Evolutionary conservation across 1,284 basidiomycete species (phyloP).

Genomic region (Austroboletus novae-zelandiae): DNA sequence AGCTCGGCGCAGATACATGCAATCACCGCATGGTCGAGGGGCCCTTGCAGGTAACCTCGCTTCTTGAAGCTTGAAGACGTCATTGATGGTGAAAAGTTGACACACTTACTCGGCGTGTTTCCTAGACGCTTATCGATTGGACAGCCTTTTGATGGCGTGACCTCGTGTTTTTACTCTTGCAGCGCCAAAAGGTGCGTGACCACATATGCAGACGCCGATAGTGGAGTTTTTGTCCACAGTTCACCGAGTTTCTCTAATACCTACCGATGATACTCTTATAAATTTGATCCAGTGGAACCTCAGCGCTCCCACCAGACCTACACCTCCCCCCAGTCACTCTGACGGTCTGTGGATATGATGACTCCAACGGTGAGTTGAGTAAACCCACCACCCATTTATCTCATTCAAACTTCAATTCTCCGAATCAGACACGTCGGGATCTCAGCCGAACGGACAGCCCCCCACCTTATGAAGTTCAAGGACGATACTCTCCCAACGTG

Average conservation of each 20-base stretch:
- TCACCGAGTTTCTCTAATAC: neutral
- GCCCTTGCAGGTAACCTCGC: neutral
- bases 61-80: neutral
- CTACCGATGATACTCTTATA: slow-evolving; percentile 14
- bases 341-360: neutral
- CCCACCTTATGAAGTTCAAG: slow-evolving; percentile 8
- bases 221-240: neutral
- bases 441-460: neutral
- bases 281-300: slow-evolving; percentile 8
- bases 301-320: neutral
- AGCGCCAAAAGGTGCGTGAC: neutral
- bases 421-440: slow-evolving; percentile 13
- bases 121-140: slow-evolving; percentile 13
- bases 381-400: neutral
- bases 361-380: slow-evolving; percentile 12
- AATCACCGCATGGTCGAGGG: slow-evolving; percentile 17
- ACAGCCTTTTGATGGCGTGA: slow-evolving; percentile 5
- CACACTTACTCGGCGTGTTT: neutral
- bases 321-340: slow-evolving; percentile 1
- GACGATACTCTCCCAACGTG: slow-evolving; percentile 13
- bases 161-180: slow-evolving; percentile 3
- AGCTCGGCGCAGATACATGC: slow-evolving; percentile 5
- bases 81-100: neutral
- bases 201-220: slow-evolving; percentile 16
- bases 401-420: slow-evolving; percentile 2